Evolutionary conservation across 352 stramenopile genomes (phyloP), one percentile per base, ranked within the genome.

Genomic region (Phytophthora fragariaefolia): DNA sequence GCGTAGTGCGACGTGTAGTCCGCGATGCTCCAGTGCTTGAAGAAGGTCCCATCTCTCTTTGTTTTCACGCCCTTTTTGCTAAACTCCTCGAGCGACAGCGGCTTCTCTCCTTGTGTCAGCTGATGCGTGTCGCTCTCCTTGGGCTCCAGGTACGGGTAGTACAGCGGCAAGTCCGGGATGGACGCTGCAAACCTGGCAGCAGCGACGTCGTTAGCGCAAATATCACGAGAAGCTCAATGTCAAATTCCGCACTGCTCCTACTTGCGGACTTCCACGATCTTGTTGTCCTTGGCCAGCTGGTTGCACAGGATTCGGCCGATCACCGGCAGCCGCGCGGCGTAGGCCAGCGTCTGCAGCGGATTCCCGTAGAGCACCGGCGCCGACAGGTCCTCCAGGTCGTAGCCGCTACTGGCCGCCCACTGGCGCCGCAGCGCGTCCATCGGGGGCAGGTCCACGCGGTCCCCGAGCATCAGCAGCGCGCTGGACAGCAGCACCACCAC

Each of bases 91-190:
- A 81, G 68, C 0, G 59, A 82, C 12, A 66, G 49, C 45, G 52
- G 60, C 56, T 46, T 23, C 34, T 62, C 52, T 23, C 71, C 49
- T 36, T 49, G 18, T 8, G 15, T 6, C 12, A 45, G 5, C 20
- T 73, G 50, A 45, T 3, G 46, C 52, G 69, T 76, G 18, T 83
- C 66, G 13, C 36, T 69, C 18, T 71, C 48, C 40, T 73, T 83
- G 0, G 82, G 79, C 12, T 83, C 70, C 46, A 91, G 49, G 47
- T 83, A 89, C 32, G 90, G 89, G 66, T 95, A 95, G 64, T 96
- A 96, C 30, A 97, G 53, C 8, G 92, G 92, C 54, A 87, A 57
- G 49, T 96, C 72, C 6, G 79, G 68, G 20, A 94, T 73, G n/a
- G 69, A 80, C 2, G 86, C 79, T 7, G 86, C 86, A 26, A 90